A percentile compares a stretch with the other conserved stretches of the same genome.
These are phyloP conservation scores for Diplodia corticola DNA, from an alignment of 2,329 filamentous ascomycete genomes.

Conservation along the genomic window DNA sequence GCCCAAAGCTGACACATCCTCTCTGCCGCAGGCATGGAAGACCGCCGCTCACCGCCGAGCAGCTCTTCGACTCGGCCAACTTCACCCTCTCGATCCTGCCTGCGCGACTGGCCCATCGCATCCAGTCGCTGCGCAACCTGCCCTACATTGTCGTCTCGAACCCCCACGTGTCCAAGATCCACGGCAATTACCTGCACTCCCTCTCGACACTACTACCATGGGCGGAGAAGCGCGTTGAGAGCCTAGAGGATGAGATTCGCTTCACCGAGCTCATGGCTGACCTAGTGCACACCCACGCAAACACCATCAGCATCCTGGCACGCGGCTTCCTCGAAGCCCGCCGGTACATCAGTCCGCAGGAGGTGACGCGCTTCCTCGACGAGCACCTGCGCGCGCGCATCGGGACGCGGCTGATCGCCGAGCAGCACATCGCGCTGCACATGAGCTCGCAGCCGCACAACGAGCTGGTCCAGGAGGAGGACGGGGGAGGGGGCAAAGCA, in stretches of 20 bases:
- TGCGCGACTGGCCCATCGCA: conserved; percentile 87
- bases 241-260: conserved; percentile 79
- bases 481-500: conserved; percentile 34
- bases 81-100: conserved; percentile 93
- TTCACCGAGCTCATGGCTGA: conserved; percentile 94
- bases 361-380: conserved; percentile 91
- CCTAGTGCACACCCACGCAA: conserved; percentile 89
- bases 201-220: conserved; percentile 88
- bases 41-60: conserved; percentile 76
- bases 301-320: conserved; percentile 91
- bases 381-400: conserved; percentile 92
- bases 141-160: conserved; percentile 99
- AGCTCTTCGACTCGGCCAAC: conserved; percentile 86
- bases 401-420: conserved; percentile 88
- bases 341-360: conserved; percentile 77
- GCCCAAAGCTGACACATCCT: neutral
- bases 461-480: conserved; percentile 46
- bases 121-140: conserved; percentile 87
- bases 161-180: conserved; percentile 88
- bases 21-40: conserved; percentile 65
- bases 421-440: conserved; percentile 94
- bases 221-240: conserved; percentile 69
- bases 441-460: conserved; percentile 71
- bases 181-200: conserved; percentile 94
- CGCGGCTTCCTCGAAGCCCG: conserved; percentile 90